A percentile compares a stretch with the other conserved stretches of the same genome.
These are phyloP conservation scores for Vanrija sp. DNA, from an alignment of 1,284 basidiomycete genomes.

Conservation along the genomic window DNA sequence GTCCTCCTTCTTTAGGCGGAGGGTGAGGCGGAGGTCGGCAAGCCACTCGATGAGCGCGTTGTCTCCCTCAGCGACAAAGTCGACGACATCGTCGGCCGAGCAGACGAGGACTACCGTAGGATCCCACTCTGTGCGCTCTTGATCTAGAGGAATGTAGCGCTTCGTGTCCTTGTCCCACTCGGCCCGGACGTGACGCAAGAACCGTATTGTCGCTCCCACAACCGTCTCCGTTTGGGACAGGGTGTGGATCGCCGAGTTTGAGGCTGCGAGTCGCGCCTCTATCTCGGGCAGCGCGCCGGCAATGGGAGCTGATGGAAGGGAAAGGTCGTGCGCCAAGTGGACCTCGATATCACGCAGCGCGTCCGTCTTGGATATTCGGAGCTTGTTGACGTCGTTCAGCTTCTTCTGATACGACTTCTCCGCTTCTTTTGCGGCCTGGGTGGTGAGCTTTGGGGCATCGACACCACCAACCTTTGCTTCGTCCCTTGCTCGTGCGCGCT, in stretches of 20 bases:
- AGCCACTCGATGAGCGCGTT: conserved; percentile 32
- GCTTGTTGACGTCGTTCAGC: conserved; percentile 38
- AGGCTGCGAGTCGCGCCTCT: conserved; percentile 27
- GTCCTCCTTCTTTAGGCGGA: conserved; percentile 20
- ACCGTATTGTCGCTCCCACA: conserved; percentile 35
- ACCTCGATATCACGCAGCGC: conserved; percentile 43
- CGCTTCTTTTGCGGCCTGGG: conserved; percentile 35
- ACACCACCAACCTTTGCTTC: conserved; percentile 29
- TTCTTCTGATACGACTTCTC: conserved; percentile 40
- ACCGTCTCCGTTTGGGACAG: conserved; percentile 26
- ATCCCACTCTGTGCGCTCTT: conserved; percentile 48
- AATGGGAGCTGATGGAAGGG: conserved; percentile 33
- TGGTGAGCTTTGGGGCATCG: not conserved
- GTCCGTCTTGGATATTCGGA: conserved; percentile 42
- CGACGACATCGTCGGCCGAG: conserved; percentile 40
- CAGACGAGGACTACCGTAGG: conserved; percentile 33
- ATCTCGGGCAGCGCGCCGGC: conserved; percentile 41
- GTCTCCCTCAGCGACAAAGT: conserved; percentile 25
- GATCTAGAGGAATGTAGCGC: conserved; percentile 34
- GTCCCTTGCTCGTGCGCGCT: conserved; percentile 30
- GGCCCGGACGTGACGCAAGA: conserved; percentile 40
- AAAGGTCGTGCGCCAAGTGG: conserved; percentile 42
- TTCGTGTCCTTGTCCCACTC: conserved; percentile 29
- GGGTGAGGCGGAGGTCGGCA: conserved; percentile 23
- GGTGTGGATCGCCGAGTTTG: conserved; percentile 27